phyloP scores from a whole-genome alignment of 176 grass and related monocot genomes.

The Bothriochloa decipiens region DNA sequence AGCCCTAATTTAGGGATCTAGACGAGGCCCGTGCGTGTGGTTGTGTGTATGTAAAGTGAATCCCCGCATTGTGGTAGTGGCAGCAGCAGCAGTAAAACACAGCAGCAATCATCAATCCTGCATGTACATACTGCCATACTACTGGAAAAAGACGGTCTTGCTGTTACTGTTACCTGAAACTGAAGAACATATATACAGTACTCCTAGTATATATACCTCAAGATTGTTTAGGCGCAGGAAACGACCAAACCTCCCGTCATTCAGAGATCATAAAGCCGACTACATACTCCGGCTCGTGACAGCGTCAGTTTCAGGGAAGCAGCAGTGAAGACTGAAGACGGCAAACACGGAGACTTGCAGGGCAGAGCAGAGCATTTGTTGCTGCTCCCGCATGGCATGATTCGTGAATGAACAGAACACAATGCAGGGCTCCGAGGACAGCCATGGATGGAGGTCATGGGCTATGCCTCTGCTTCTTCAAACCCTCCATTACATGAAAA shows the following conservation, averaged over 20 bases:
- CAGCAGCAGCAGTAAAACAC: neutral
- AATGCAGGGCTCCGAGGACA: neutral
- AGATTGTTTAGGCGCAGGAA: neutral
- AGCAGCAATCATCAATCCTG: neutral
- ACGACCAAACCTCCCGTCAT: neutral
- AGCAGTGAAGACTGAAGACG: neutral
- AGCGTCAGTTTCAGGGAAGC: neutral
- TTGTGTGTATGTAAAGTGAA: no score
- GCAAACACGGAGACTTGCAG: neutral
- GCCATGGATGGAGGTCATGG: neutral
- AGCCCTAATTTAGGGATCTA: no score
- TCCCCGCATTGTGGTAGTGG: neutral
- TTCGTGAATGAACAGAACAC: neutral
- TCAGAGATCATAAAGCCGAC: neutral
- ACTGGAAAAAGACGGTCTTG: neutral
- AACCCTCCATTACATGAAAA: neutral
- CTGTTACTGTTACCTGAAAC: neutral
- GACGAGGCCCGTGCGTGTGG: no score
- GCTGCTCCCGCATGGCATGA: neutral
- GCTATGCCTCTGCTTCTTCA: conserved; percentile 1
- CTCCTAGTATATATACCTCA: neutral
- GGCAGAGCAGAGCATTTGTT: neutral
- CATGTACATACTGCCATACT: neutral
- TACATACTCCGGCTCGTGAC: neutral
- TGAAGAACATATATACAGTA: neutral